phyloP scores from a whole-genome alignment of 441 rosid species.

The Gossypium laxum region DNA sequence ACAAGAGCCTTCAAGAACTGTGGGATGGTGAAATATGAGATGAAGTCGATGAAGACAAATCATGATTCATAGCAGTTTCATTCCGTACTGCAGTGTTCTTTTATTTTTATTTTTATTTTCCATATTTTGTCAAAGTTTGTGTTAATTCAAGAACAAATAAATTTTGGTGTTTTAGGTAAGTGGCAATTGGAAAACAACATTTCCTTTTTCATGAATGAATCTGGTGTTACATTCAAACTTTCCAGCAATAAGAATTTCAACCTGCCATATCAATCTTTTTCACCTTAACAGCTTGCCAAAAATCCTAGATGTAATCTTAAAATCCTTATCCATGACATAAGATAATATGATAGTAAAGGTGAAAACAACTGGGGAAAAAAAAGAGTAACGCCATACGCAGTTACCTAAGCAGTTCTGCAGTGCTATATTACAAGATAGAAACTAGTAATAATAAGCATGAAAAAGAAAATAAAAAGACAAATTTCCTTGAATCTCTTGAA shows the following conservation, averaged over 20 bases:
- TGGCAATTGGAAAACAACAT: neutral
- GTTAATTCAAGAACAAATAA: neutral
- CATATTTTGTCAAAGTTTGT: neutral
- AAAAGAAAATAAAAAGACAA: neutral
- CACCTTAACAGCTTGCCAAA: neutral
- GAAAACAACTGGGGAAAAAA: neutral
- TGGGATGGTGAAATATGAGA: conserved; percentile 56
- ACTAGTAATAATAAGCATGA: neutral
- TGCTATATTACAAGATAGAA: neutral
- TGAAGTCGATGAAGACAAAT: neutral
- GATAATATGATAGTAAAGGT: neutral
- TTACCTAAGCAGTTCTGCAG: neutral
- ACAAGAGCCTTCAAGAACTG: conserved; percentile 37
- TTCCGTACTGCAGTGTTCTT: too few species aligned
- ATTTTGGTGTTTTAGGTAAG: neutral
- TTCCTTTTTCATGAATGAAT: neutral
- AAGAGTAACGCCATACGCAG: neutral
- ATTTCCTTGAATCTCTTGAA: conserved; percentile 4
- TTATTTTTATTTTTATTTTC: neutral
- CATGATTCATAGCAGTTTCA: too few species aligned
- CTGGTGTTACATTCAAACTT: neutral
- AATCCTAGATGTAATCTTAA: neutral
- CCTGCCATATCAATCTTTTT: neutral
- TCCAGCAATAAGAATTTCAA: neutral
- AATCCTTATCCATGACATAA: neutral